Percentiles rank a stretch among this genome's conserved stretches.
Evolutionary conservation across 169 alveolate genomes (phyloP).

Genomic region (Blepharisma undulans): DNA sequence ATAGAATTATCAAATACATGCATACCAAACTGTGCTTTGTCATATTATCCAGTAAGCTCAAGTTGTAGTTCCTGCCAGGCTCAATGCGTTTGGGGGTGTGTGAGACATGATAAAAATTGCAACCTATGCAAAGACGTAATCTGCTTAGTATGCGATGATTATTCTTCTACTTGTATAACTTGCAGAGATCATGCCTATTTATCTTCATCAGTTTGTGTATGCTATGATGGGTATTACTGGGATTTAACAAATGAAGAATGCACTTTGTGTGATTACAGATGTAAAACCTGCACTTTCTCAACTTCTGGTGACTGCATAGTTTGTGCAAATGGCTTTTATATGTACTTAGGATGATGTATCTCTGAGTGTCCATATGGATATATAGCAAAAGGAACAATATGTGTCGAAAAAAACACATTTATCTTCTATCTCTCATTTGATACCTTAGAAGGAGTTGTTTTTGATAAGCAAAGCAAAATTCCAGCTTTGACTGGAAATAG

Average conservation of each 20-base stretch:
- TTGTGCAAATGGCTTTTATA: not conserved
- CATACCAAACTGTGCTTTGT: not conserved
- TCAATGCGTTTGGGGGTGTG: not conserved
- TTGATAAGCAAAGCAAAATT: not conserved
- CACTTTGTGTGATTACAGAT: not conserved
- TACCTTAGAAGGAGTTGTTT: not conserved
- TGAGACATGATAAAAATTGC: constrained; percentile 6
- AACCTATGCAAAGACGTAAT: not conserved
- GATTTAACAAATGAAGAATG: not conserved
- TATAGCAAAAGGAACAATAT: not conserved
- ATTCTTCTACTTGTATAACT: not conserved
- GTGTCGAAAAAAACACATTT: not conserved
- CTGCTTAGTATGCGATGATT: not conserved
- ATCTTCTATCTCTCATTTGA: not conserved
- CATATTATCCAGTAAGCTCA: not conserved
- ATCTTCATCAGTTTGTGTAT: not conserved
- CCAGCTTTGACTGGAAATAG: not conserved
- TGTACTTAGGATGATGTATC: not conserved
- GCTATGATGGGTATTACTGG: not conserved
- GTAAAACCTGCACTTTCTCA: not conserved
- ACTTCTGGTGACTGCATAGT: not conserved
- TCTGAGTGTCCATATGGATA: not conserved
- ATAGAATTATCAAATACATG: not conserved
- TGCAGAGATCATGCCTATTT: not conserved
- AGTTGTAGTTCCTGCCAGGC: not conserved